Base-by-base conservation (phyloP, 495 filamentous ascomycete species). In the Lasiosphaeria ovina region DNA sequence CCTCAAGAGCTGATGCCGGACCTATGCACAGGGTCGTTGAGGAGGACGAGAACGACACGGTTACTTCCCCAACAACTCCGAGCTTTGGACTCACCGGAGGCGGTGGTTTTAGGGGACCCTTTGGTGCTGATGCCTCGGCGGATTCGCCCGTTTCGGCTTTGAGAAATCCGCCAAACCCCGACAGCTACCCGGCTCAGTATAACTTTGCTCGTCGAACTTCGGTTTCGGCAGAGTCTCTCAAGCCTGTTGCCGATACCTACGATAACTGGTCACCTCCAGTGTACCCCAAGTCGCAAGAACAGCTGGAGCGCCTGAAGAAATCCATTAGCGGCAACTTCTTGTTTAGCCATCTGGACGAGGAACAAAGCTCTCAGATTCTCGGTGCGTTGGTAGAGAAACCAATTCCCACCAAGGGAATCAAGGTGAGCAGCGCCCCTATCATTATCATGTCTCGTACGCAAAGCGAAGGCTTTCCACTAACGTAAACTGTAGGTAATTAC, bases 211-310 rank as follows among this genome's bases (percentile, higher is more conserved):
- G 94, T 60, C 91, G 94, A 50, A 97, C 92, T 24, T 98, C 94
- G 6, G 95, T 98, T 35, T 98, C 95, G 51, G 94, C 94, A 51
- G 94, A 98, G 75, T 96, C 92, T 3, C 80, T 98, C 63, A 96
- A 95, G 73, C 94, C 94, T 14, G 88, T 88, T 38, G 87, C 89
- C 6, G 86, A 90, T 40, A 82, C 84, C 59, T 85, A 89, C 66
- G 91, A 93, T 60, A 94, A 93, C 72, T 98, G 94, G 94, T 81
- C 86, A 9, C 91, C 94, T 12, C 94, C 94, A 0, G 81, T 83
- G 63, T 90, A 94, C 69, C 81, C 83, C 52, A 98, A 98, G 77
- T 84, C 89, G 0, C 66, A 78, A 5, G 93, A 96, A 10, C 94
- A 98, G 74, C 70, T 94, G 36, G 68, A 79, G 8, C 88, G 95